These are phyloP conservation scores for Talaromyces sp. DNA, from an alignment of 2,329 filamentous ascomycete species.

Conservation along the genomic window DNA sequence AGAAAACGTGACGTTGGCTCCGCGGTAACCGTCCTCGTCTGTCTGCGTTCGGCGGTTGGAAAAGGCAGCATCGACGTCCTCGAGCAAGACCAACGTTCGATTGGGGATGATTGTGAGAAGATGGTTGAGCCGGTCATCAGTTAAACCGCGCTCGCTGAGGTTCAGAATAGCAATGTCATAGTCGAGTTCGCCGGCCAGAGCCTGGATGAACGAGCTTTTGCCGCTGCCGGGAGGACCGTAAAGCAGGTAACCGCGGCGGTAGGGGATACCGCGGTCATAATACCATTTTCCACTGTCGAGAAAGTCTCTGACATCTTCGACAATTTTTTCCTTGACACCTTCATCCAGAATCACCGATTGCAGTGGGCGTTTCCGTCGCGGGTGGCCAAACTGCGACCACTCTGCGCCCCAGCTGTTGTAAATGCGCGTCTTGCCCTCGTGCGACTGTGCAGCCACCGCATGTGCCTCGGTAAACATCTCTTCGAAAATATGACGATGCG, in stretches of 20 bases:
- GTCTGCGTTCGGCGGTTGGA: conserved; percentile 66
- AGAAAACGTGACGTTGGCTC: conserved; percentile 89
- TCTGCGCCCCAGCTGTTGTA: conserved; percentile 79
- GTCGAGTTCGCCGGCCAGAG: conserved; percentile 84
- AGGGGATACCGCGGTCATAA: conserved; percentile 88
- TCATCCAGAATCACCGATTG: conserved; percentile 81
- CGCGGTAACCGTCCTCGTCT: conserved; percentile 76
- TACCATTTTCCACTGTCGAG: conserved; percentile 79
- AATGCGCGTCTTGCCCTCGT: conserved; percentile 89
- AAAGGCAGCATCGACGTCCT: conserved; percentile 90
- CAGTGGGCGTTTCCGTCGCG: conserved; percentile 79
- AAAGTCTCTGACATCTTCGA: conserved; percentile 78
- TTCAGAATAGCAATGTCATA: conserved; percentile 92
- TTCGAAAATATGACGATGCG: conserved; percentile 83
- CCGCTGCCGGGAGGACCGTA: conserved; percentile 87
- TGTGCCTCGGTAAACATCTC: conserved; percentile 86
- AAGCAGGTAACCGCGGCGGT: conserved; percentile 80
- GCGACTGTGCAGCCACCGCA: conserved; percentile 67
- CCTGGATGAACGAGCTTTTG: conserved; percentile 95
- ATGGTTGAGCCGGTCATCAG: conserved; percentile 81
- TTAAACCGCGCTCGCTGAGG: conserved; percentile 81
- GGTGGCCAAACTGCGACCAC: conserved; percentile 79
- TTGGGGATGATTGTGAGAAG: conserved; percentile 80
- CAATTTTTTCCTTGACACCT: conserved; percentile 75
- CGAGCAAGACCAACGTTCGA: conserved; percentile 74